These are phyloP conservation scores for Phialophora chinensis DNA, from an alignment of 2,329 filamentous ascomycete genomes.

Conservation along the genomic window DNA sequence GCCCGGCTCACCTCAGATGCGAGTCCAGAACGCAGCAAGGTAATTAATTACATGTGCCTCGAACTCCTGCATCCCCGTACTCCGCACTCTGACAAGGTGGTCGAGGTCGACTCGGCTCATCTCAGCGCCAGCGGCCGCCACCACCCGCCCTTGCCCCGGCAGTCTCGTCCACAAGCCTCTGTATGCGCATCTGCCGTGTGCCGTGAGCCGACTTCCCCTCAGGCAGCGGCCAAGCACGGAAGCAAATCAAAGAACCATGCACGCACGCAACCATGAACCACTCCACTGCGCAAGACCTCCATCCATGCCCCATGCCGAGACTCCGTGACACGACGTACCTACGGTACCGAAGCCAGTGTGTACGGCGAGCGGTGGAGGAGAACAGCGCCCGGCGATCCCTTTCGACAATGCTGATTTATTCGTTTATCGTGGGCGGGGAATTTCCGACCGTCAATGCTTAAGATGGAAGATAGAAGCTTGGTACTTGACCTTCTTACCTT, in stretches of 20 bases:
- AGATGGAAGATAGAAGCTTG: slow-evolving; percentile 13
- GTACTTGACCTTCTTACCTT: slow-evolving; percentile 1
- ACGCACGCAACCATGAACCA: neutral
- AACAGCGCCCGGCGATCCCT: neutral
- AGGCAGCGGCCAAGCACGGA: neutral
- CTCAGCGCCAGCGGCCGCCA: neutral
- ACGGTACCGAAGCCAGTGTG: neutral
- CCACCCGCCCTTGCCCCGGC: slow-evolving; percentile 1
- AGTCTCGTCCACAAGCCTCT: no score
- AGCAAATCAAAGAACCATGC: neutral
- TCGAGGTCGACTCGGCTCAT: neutral
- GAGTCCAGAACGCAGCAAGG: no score
- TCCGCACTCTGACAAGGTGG: no score
- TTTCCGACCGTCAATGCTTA: slow-evolving; percentile 9
- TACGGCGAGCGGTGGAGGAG: neutral
- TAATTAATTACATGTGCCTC: no score
- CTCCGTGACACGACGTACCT: neutral
- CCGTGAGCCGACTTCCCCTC: neutral
- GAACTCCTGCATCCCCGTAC: neutral
- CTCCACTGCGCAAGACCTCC: neutral
- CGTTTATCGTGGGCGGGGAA: slow-evolving; percentile 1
- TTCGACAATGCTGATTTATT: neutral
- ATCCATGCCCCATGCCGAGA: neutral
- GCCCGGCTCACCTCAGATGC: no score
- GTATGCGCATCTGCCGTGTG: neutral